A percentile compares a stretch with the other conserved stretches of the same genome.
Evolutionary conservation across 176 grass and related monocot species (phyloP).

Genomic region (Rhynchospora tenuis): DNA sequence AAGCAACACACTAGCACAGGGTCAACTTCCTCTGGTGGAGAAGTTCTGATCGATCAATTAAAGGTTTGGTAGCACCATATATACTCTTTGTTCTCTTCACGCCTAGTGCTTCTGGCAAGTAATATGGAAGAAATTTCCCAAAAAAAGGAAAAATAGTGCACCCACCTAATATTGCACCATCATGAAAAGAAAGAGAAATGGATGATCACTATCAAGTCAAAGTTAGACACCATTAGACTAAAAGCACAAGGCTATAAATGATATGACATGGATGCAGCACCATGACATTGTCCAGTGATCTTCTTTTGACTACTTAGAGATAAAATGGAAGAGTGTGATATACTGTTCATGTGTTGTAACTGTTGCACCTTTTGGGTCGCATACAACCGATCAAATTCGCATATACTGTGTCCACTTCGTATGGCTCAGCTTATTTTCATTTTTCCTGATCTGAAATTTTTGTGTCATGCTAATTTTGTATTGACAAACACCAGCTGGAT

Average conservation of each 20-base stretch:
- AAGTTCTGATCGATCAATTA: background rate
- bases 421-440: background rate
- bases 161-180: conserved; percentile 3
- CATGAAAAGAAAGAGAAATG: conserved; percentile 1
- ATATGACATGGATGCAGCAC: conserved; percentile 12
- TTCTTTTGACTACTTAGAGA: conserved; percentile 14
- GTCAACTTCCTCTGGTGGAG: background rate
- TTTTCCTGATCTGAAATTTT: background rate
- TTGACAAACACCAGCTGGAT: background rate
- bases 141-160: background rate
- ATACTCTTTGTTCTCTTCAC: background rate
- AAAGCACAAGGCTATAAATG: conserved; percentile 3
- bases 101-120: background rate
- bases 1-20: background rate
- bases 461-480: background rate
- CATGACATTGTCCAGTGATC: background rate
- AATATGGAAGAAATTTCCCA: background rate
- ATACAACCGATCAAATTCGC: background rate
- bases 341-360: conserved; percentile 8
- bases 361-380: background rate
- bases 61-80: background rate
- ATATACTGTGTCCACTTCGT: conserved; percentile 5
- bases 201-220: conserved; percentile 14
- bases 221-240: background rate
- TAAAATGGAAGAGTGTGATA: background rate